Conservation (phyloP, 306 rosid species). For the Canavalia ensiformis region DNA sequence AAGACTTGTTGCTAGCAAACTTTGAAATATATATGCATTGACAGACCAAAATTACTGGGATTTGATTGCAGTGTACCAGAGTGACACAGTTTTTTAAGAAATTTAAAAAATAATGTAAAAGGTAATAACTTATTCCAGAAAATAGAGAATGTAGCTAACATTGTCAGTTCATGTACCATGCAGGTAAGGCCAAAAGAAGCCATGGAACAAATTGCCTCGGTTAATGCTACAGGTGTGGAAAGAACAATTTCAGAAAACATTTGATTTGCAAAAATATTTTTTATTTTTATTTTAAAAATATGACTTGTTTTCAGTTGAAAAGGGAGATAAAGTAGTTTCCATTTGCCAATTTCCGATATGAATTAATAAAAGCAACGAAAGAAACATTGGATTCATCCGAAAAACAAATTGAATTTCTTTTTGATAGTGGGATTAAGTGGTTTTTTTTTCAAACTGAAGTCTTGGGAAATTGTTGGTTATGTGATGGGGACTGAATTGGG, state of each 20-base stretch:
- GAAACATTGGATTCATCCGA: neutral
- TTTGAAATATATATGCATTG: neutral
- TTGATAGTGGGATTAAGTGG: neutral
- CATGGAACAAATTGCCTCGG: conserved; percentile 65
- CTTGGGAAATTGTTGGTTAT: conserved; percentile 5
- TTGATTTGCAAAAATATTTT: neutral
- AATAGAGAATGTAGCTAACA: conserved; percentile 15
- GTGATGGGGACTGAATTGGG: conserved; percentile 41
- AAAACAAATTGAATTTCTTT: conserved; percentile 3
- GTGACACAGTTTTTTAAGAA: neutral
- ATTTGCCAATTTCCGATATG: conserved; percentile 13
- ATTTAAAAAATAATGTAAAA: neutral
- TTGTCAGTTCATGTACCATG: conserved; percentile 44
- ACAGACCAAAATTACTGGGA: neutral
- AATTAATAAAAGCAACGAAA: conserved; percentile 5
- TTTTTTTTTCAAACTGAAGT: conserved; percentile 4
- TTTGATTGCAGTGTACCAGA: neutral
- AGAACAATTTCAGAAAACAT: conserved; percentile 29
- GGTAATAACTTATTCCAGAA: neutral
- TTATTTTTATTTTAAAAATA: too few relatives aligned
- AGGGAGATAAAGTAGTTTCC: conserved; percentile 34
- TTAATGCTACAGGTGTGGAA: conserved; percentile 44
- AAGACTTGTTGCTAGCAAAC: too few relatives aligned
- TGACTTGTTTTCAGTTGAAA: conserved; percentile 13
- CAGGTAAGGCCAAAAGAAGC: conserved; percentile 75